Base-by-base conservation (phyloP, 148 eudicot genomes). In the Simmondsia chinensis region DNA sequence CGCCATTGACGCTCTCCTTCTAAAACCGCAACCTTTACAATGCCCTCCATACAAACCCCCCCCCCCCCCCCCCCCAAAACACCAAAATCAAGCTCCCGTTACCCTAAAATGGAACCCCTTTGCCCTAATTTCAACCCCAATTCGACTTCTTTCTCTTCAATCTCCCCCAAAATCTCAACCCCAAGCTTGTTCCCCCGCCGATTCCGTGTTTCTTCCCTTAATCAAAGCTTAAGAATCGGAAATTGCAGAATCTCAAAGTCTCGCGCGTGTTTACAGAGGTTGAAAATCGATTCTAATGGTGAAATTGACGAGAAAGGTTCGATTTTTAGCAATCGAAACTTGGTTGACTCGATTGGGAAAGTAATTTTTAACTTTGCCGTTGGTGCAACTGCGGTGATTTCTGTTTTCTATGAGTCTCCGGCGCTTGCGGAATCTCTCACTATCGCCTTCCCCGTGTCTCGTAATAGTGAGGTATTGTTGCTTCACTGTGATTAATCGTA, bases 381-480 rank as follows among this genome's bases (percentile, higher is more conserved):
- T 21, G 87, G 80, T 6, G 66, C 79, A 0, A 29, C 64, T 48
- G 63, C 71, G 2, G 47, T 67, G 15, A 29, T 64, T 48, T 74
- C 82, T 6, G 41, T 84, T 40, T 71, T 39, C 21, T 67, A 50
- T 45, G 70, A 76, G 61, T 63, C 84, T 45, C 65, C 87, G 5
- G 93, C 84, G 41, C 34, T 70, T 21, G 85, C 97, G 0, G 82
- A 89, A 51, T 81, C 97, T 40, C 67, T 89, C 25, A 89, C 97
- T 20, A 61, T 89, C 2, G 97, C 97, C 9, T 89, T 89, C 39
- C 97, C 97, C 7, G 88, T 72, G 39, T 89, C 97, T 35, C 97
- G 75, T 39, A 64, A 84, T 17, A 70, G 44, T 37, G 97, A 89
- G 97, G 97, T 68, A 43, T 13, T n/a, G n/a, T n/a, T n/a, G n/a